Conservation (phyloP, 441 rosid genomes). For the Corymbia calophylla region DNA sequence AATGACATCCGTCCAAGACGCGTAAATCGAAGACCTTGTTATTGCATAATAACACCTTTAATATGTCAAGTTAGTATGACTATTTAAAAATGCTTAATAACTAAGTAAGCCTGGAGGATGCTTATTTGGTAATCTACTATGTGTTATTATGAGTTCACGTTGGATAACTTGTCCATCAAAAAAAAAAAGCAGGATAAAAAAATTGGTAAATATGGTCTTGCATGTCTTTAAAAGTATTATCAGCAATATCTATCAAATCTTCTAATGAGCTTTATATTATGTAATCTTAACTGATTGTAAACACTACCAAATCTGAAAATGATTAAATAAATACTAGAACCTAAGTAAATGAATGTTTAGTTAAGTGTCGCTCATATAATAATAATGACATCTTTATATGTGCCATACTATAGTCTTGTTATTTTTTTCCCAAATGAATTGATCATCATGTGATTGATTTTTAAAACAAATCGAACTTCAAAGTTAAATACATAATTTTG, state of each 20-base stretch:
- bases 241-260: background rate
- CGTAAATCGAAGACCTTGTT: background rate
- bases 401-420: too few relatives aligned
- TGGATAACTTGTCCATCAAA: background rate
- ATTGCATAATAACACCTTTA: background rate
- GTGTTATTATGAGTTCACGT: background rate
- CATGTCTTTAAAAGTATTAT: background rate
- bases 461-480: too few relatives aligned
- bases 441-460: too few relatives aligned
- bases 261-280: background rate
- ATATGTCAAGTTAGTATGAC: background rate
- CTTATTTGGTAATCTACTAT: background rate
- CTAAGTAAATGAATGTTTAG: background rate
- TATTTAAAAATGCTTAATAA: background rate
- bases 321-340: background rate
- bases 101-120: background rate
- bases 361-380: background rate
- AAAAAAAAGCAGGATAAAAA: background rate
- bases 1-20: background rate
- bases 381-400: too few relatives aligned
- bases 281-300: background rate
- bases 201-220: background rate
- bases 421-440: too few relatives aligned
- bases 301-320: background rate
- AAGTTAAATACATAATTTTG: too few relatives aligned